phyloP scores from a whole-genome alignment of 1,284 basidiomycete genomes.

The Boletus calvinii region DNA sequence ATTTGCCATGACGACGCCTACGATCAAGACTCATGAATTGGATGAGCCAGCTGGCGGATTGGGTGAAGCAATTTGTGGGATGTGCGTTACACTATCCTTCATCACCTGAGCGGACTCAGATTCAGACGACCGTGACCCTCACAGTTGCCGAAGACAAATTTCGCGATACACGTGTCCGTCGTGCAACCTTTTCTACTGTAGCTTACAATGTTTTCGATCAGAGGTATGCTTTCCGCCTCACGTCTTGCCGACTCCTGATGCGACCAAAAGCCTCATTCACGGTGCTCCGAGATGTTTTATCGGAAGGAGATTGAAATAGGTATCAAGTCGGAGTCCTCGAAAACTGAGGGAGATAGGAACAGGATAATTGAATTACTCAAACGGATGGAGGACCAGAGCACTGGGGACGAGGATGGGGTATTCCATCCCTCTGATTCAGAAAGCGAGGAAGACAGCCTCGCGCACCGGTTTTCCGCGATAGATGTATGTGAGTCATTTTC shows the following conservation, averaged over 20 bases:
- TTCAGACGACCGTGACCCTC: conserved; percentile 9
- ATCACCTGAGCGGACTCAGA: conserved; percentile 3
- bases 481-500: conserved; percentile 57
- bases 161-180: conserved; percentile 76
- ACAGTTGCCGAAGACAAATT: conserved; percentile 72
- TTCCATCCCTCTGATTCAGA: conserved; percentile 41
- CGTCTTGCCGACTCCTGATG: background rate
- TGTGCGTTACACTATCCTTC: conserved; percentile 30
- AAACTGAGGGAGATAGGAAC: conserved; percentile 51
- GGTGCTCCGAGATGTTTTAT: conserved; percentile 78
- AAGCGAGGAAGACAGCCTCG: conserved; percentile 46
- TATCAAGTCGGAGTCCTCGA: conserved; percentile 54
- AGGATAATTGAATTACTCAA: conserved; percentile 69
- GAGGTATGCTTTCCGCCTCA: conserved; percentile 42
- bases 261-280: conserved; percentile 50
- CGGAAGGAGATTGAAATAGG: conserved; percentile 65
- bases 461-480: conserved; percentile 50
- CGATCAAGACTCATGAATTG: conserved; percentile 21
- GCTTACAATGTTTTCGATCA: conserved; percentile 73
- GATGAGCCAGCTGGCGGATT: conserved; percentile 9
- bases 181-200: conserved; percentile 81
- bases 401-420: conserved; percentile 36
- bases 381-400: conserved; percentile 63
- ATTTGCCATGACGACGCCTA: conserved; percentile 9
- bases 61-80: conserved; percentile 35